Evolutionary conservation across 1,284 basidiomycete genomes (phyloP).

Genomic region (Cryptococcus floricola): DNA sequence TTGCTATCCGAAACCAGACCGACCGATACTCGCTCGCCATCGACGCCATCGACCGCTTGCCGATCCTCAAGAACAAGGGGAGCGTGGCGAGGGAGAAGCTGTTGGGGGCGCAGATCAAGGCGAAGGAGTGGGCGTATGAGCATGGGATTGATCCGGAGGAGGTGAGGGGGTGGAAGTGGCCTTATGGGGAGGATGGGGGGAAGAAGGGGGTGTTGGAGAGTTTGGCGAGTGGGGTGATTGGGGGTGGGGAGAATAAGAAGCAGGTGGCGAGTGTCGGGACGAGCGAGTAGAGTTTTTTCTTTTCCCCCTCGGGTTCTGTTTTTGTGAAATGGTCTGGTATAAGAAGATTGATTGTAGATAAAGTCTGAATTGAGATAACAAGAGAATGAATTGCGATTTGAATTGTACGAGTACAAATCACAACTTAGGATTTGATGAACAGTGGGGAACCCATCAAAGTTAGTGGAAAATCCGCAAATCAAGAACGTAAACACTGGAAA

Average conservation of each 20-base stretch:
- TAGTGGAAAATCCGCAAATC: too few species aligned
- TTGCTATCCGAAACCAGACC: slow-evolving; percentile 38
- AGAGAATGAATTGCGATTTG: too few species aligned
- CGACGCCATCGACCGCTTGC: slow-evolving; percentile 38
- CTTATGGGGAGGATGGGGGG: slow-evolving; percentile 8
- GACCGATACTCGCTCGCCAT: slow-evolving; percentile 39
- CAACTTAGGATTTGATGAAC: too few species aligned
- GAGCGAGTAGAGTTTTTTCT: slow-evolving; percentile 8
- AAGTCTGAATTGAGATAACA: too few species aligned
- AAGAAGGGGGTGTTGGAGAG: slow-evolving; percentile 7
- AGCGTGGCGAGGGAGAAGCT: slow-evolving; percentile 31
- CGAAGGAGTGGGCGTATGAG: slow-evolving; percentile 28
- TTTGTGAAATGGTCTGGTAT: too few species aligned
- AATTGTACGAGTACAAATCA: too few species aligned
- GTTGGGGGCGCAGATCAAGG: slow-evolving; percentile 26
- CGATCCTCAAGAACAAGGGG: slow-evolving; percentile 26
- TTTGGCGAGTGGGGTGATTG: slow-evolving; percentile 11
- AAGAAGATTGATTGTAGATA: too few species aligned
- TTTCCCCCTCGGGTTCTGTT: too few species aligned
- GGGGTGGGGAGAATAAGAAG: slow-evolving; percentile 11
- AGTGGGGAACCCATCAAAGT: too few species aligned
- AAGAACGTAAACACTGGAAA: too few species aligned
- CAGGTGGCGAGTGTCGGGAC: slow-evolving; percentile 20
- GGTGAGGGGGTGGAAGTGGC: slow-evolving; percentile 27
- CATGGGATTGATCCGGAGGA: slow-evolving; percentile 28